Percentiles rank a stretch among this genome's conserved stretches.
Conservation (phyloP, 805 yeast genomes). For the Cyberlindnera bimundalis region DNA sequence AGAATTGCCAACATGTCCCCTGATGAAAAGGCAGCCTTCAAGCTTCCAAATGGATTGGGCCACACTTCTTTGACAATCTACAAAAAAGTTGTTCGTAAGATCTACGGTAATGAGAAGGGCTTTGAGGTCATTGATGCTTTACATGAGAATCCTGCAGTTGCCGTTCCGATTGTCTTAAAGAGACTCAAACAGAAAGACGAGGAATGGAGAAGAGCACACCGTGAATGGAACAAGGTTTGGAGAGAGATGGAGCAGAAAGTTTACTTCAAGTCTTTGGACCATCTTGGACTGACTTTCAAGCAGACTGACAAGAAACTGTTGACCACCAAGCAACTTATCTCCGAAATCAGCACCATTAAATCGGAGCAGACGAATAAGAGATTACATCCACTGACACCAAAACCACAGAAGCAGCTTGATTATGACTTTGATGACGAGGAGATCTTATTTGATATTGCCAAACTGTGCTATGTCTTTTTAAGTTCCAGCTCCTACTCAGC, state of each 20-base stretch:
- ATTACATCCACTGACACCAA: conserved; percentile 80
- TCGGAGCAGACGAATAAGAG: conserved; percentile 88
- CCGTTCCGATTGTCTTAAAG: conserved; percentile 89
- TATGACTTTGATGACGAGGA: conserved; percentile 63
- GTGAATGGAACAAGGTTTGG: conserved; percentile 99
- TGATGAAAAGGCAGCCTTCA: conserved; percentile 83
- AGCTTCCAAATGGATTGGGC: conserved; percentile 89
- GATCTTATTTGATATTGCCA: conserved; percentile 69
- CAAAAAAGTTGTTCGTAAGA: conserved; percentile 86
- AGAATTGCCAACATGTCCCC: conserved; percentile 89
- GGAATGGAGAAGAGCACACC: conserved; percentile 97
- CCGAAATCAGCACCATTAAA: conserved; percentile 89
- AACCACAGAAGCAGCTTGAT: conserved; percentile 71
- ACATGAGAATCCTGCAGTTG: conserved; percentile 91
- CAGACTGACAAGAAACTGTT: conserved; percentile 92
- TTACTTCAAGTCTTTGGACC: conserved; percentile 90
- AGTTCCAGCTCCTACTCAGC: conserved; percentile 71
- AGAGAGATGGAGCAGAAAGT: conserved; percentile 96
- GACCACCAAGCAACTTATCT: conserved; percentile 84
- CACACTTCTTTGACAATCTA: conserved; percentile 89
- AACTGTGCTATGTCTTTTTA: conserved; percentile 63
- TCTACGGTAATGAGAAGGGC: conserved; percentile 92
- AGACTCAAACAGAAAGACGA: conserved; percentile 97
- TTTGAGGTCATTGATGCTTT: conserved; percentile 94
- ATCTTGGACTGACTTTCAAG: conserved; percentile 91